Percentiles rank a stretch among this genome's conserved stretches.
phyloP scores from a whole-genome alignment of 192 early-diverging fungal genomes.

The Gamsiella multidivaricata region DNA sequence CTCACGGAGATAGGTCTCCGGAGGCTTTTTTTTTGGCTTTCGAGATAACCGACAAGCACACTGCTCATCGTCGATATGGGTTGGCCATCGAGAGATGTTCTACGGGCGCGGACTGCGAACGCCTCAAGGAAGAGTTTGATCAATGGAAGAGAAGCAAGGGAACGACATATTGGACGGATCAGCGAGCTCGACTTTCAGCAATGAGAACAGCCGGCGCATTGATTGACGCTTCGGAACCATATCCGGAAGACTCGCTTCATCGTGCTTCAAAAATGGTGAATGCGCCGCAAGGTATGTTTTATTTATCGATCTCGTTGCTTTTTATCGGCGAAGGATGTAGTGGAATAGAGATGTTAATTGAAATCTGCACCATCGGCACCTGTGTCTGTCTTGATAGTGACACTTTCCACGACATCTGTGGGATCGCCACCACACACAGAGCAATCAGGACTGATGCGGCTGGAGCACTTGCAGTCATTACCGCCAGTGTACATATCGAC shows the following conservation, averaged over 20 bases:
- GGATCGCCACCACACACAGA: slow-evolving; percentile 11
- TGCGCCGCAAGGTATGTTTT: slow-evolving; percentile 20
- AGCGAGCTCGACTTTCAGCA: slow-evolving; percentile 27
- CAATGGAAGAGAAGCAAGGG: slow-evolving; percentile 26
- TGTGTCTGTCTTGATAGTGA: slow-evolving; percentile 21
- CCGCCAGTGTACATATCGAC: slow-evolving; percentile 15
- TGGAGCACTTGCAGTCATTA: slow-evolving; percentile 12
- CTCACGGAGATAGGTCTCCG: slow-evolving; percentile 12
- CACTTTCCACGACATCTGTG: slow-evolving; percentile 4
- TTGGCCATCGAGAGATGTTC: slow-evolving; percentile 20
- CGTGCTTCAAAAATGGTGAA: slow-evolving; percentile 19
- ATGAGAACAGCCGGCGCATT: slow-evolving; percentile 24
- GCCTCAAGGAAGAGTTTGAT: slow-evolving; percentile 23
- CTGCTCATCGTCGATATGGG: slow-evolving; percentile 24
- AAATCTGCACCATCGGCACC: slow-evolving; percentile 13
- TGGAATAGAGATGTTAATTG: slow-evolving; percentile 15
- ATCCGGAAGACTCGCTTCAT: slow-evolving; percentile 20
- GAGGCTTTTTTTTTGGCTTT: slow-evolving; percentile 28
- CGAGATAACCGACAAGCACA: slow-evolving; percentile 19
- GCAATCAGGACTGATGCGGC: slow-evolving; percentile 5
- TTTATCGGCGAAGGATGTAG: background rate
- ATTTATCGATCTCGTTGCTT: slow-evolving; percentile 21
- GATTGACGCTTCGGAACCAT: slow-evolving; percentile 35
- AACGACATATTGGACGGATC: slow-evolving; percentile 28
- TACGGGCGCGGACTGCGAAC: slow-evolving; percentile 2